Evolutionary conservation across 768 basidiomycete species (phyloP).

Genomic region (Atractiella rhizophila): DNA sequence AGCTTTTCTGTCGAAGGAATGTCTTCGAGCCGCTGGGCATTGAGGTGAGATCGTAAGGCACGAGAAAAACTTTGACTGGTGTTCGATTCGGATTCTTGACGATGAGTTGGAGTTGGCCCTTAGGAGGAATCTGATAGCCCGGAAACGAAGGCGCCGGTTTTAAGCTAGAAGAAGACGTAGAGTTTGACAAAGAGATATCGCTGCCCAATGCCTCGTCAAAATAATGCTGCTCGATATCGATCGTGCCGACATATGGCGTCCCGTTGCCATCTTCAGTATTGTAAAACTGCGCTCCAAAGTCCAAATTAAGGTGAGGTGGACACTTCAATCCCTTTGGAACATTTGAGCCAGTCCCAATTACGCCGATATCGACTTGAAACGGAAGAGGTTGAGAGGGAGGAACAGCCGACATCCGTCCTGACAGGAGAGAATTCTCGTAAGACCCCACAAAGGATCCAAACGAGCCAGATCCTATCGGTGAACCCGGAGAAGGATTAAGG

Average conservation of each 20-base stretch:
- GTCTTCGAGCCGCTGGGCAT: conserved; percentile 18
- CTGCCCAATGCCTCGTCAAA: conserved; percentile 1
- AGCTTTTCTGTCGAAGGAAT: conserved; percentile 18
- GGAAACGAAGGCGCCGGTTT: conserved; percentile 12
- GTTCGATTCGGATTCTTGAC: conserved; percentile 19
- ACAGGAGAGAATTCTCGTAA: conserved; percentile 18
- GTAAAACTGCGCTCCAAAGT: conserved; percentile 15
- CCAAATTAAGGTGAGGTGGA: conserved; percentile 11
- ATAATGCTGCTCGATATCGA: conserved; percentile 18
- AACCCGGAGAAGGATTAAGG: too few relatives aligned
- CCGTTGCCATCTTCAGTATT: conserved; percentile 2
- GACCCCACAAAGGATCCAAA: conserved; percentile 19
- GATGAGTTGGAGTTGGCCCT: conserved; percentile 20
- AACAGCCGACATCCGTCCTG: conserved; percentile 16
- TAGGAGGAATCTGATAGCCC: conserved; percentile 18
- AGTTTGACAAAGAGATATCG: background rate
- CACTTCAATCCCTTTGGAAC: conserved; percentile 8
- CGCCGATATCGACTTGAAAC: conserved; percentile 16
- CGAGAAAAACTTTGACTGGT: conserved; percentile 19
- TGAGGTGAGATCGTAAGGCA: conserved; percentile 20
- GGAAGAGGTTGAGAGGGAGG: conserved; percentile 14
- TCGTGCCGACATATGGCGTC: conserved; percentile 19
- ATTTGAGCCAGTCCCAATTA: conserved; percentile 4
- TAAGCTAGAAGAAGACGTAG: background rate
- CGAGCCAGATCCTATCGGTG: too few relatives aligned